Evolutionary conservation across 306 rosid species (phyloP).

Genomic region (Trifolium repens): DNA sequence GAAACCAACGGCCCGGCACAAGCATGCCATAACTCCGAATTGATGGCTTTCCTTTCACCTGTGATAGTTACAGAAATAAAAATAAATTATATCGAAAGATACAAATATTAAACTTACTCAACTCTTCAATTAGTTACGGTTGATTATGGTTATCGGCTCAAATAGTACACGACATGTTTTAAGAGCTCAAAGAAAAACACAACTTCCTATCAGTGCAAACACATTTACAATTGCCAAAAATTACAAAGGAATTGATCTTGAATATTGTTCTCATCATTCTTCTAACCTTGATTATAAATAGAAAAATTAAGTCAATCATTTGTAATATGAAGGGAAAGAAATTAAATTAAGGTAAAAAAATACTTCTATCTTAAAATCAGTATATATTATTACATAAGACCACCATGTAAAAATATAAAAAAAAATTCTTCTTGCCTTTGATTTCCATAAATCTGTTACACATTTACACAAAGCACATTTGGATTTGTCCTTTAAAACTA

Average conservation of each 20-base stretch:
- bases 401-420: not conserved
- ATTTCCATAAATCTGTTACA: not conserved
- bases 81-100: conserved; percentile 23
- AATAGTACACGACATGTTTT: conserved; percentile 1
- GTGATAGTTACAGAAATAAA: conserved; percentile 44
- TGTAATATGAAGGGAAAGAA: not conserved
- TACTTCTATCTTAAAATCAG: not conserved
- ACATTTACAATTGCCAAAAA: conserved; percentile 10
- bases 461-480: conserved; percentile 32
- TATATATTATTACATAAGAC: not conserved
- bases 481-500: conserved; percentile 21
- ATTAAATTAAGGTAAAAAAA: conserved; percentile 5
- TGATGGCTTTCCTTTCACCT: conserved; percentile 85
- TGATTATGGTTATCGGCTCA: conserved; percentile 1
- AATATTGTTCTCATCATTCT: conserved; percentile 18
- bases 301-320: not conserved
- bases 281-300: conserved; percentile 3
- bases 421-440: not conserved
- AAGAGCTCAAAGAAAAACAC: conserved; percentile 26
- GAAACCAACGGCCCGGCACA: conserved; percentile 98
- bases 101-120: conserved; percentile 5
- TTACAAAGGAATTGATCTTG: conserved; percentile 16
- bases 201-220: not conserved
- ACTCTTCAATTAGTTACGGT: not conserved
- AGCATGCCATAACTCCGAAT: conserved; percentile 99